Base-by-base conservation (phyloP, 352 stramenopile genomes). In the Phytophthora lateralis region DNA sequence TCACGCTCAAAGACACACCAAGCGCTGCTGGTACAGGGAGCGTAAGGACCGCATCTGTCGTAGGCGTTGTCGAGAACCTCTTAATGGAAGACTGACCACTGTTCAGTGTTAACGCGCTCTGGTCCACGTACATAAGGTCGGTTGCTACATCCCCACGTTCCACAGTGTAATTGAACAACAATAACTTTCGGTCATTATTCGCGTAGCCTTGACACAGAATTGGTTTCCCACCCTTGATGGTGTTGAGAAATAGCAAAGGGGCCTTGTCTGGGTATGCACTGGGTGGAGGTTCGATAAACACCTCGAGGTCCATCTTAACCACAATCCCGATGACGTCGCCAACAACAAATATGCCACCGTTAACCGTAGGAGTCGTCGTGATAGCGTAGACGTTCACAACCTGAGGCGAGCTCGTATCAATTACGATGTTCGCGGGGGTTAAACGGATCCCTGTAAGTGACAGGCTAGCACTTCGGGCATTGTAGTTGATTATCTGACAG, bases 271-370 rank as follows among this genome's bases (percentile, higher is more conserved):
- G 82, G 30, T 91, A 88, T 3, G 66, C 77, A 47, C 60, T 89
- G 4, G 80, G 82, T 6, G 85, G 83, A 21, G 87, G 85, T 21
- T 94, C 82, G 50, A 95, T 86, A 48, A 88, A 88, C 12, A 95
- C 87, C 6, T 85, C 76, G 10, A 75, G 54, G 52, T 76, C 86
- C 80, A 90, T 91, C 41, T 90, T 67, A 1, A 95, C 71, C 27
- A 95, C 63, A 42, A 95, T 89, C 7, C 94, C 71, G 39, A 95
- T 88, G 15, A 82, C 57, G 43, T 95, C 87, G 10, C 87, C 87
- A 14, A 93, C 81, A 24, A 93, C 82, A 61, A 95, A 95, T 11
- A 65, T 57, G 15, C 82, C 78, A 11, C 46, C 60, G 29, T 95
- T 95, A 32, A 92, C 73, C 0, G 56, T 71, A 2, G 82, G 60